These are phyloP conservation scores for Penicillium fuscoglaucum DNA, from an alignment of 2,329 filamentous ascomycete genomes.

Conservation along the genomic window DNA sequence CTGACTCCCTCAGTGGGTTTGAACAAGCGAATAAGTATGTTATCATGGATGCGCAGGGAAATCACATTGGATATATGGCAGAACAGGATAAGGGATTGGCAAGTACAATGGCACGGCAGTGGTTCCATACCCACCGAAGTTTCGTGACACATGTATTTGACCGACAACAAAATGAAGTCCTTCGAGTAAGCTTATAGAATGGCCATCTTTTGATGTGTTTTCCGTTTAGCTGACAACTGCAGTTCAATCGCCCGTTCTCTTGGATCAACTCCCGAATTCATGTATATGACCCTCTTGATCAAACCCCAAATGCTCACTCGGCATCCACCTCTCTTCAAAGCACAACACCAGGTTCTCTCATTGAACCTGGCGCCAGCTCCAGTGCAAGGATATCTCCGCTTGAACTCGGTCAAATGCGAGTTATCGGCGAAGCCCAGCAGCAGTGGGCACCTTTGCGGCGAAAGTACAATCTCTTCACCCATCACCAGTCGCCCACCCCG, in stretches of 20 bases:
- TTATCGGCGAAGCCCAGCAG: slow-evolving; percentile 64
- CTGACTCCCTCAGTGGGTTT: slow-evolving; percentile 50
- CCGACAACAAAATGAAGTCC: slow-evolving; percentile 58
- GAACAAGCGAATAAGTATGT: slow-evolving; percentile 68
- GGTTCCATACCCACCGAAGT: slow-evolving; percentile 61
- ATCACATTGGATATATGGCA: slow-evolving; percentile 64
- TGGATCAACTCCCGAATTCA: slow-evolving; percentile 63
- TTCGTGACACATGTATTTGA: slow-evolving; percentile 68
- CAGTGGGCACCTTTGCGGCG: slow-evolving; percentile 63
- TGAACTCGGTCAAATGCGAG: slow-evolving; percentile 58
- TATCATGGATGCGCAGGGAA: slow-evolving; percentile 64
- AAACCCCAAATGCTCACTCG: slow-evolving; percentile 34
- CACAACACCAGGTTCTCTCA: slow-evolving; percentile 45
- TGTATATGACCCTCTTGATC: slow-evolving; percentile 55
- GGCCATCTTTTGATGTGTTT: background rate
- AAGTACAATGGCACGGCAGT: slow-evolving; percentile 58
- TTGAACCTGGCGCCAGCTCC: slow-evolving; percentile 41
- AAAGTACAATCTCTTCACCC: slow-evolving; percentile 66
- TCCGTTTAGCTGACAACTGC: slow-evolving; percentile 11
- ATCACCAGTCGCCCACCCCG: slow-evolving; percentile 46
- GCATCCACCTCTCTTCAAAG: slow-evolving; percentile 48
- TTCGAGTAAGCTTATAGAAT: slow-evolving; percentile 44
- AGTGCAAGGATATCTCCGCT: slow-evolving; percentile 56
- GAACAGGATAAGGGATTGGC: slow-evolving; percentile 63
- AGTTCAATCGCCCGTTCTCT: slow-evolving; percentile 64